Conservation (phyloP, 495 filamentous ascomycete species). For the Aspergillus haitiensis region DNA sequence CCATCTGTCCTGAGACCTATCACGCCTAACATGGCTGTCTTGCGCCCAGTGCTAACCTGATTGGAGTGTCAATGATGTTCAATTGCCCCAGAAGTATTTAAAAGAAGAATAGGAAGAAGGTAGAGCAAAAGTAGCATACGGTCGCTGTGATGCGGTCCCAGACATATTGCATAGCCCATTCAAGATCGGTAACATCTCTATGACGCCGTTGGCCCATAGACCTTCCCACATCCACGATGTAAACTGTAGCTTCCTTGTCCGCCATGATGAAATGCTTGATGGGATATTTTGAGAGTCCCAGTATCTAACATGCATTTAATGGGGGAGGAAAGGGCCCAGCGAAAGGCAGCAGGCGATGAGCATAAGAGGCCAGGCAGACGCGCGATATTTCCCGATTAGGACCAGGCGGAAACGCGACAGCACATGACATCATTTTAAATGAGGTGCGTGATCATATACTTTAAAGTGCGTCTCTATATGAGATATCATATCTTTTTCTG, state of each 20-base stretch:
- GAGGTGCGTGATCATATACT: too few relatives aligned
- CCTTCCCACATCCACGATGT: conserved; percentile 80
- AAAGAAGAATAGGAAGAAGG: too few relatives aligned
- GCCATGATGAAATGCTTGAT: conserved; percentile 60
- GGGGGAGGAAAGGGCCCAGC: conserved; percentile 18
- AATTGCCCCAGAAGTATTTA: background rate
- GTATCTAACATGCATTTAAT: conserved; percentile 4
- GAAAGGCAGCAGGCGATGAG: conserved; percentile 20
- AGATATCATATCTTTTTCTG: background rate
- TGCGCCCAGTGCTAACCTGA: conserved; percentile 77
- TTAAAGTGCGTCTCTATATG: background rate
- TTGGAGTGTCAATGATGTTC: background rate
- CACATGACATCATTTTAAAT: conserved; percentile 46
- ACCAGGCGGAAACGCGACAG: conserved; percentile 33
- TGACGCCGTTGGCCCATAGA: conserved; percentile 77
- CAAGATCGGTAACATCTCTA: conserved; percentile 76
- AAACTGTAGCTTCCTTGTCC: conserved; percentile 90
- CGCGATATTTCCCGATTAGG: conserved; percentile 48
- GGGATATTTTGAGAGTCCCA: background rate
- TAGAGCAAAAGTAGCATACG: conserved; percentile 37
- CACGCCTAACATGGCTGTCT: conserved; percentile 77
- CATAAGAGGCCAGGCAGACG: conserved; percentile 41
- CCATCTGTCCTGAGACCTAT: conserved; percentile 79
- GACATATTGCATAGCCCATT: conserved; percentile 88
- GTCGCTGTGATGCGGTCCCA: conserved; percentile 94